phyloP scores from a whole-genome alignment of 2,329 filamentous ascomycete genomes.

The Curvularia lunata region DNA sequence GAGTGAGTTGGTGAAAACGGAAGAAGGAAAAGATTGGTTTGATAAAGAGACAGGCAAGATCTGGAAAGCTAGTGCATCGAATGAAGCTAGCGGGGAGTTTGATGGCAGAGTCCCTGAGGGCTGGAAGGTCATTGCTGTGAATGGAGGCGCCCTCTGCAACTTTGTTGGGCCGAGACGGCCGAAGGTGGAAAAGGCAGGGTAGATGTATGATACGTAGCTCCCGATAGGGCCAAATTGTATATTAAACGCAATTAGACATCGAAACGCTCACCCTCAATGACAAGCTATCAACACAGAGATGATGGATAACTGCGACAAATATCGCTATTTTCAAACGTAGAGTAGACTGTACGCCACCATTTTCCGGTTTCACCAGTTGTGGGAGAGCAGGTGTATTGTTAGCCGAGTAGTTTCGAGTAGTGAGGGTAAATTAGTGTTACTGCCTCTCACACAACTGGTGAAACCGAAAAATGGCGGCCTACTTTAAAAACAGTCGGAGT shows the following conservation, averaged over 20 bases:
- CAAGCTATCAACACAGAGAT: too few relatives aligned
- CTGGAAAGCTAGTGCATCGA: constrained; percentile 32
- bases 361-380: too few relatives aligned
- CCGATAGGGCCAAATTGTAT: neutral
- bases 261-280: too few relatives aligned
- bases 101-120: constrained; percentile 23
- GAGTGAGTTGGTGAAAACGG: constrained; percentile 64
- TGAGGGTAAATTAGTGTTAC: too few relatives aligned
- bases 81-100: constrained; percentile 12
- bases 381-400: too few relatives aligned
- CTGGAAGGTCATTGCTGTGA: constrained; percentile 68
- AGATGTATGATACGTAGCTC: neutral
- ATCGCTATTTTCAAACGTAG: too few relatives aligned
- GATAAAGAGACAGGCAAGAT: constrained; percentile 45
- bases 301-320: too few relatives aligned
- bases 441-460: too few relatives aligned
- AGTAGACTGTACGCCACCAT: too few relatives aligned
- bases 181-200: neutral
- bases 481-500: too few relatives aligned
- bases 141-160: constrained; percentile 73
- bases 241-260: neutral
- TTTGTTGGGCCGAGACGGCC: constrained; percentile 60
- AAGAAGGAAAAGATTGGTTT: constrained; percentile 64
- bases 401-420: too few relatives aligned
- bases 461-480: too few relatives aligned